phyloP scores from a whole-genome alignment of 345 rosid species.

The Lagerstroemia speciosa region DNA sequence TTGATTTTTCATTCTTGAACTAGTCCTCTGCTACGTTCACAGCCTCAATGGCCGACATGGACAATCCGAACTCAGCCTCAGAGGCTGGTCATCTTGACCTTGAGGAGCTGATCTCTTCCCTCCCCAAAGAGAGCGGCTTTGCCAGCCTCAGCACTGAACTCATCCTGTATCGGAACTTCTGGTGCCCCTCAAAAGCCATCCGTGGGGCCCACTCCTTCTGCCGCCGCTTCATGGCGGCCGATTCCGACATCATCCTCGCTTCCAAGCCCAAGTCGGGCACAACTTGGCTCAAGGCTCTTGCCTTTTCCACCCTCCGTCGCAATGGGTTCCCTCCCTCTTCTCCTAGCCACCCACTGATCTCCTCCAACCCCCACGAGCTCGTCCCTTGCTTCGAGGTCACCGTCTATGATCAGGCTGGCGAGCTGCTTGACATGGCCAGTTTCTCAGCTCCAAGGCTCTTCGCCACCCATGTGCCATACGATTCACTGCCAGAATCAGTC shows the following conservation, averaged over 20 bases:
- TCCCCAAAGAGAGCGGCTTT: background rate
- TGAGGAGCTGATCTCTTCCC: background rate
- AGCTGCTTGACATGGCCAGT: too few relatives aligned
- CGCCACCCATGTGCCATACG: too few relatives aligned
- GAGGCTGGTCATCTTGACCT: background rate
- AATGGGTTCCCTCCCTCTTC: background rate
- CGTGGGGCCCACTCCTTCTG: background rate
- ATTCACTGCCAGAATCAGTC: too few relatives aligned
- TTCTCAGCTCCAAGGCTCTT: background rate
- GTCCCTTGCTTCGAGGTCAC: too few relatives aligned
- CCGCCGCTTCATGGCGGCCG: background rate
- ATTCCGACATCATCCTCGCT: background rate
- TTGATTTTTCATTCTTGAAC: too few relatives aligned
- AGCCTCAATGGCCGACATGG: too few relatives aligned
- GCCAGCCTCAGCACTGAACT: background rate
- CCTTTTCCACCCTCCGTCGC: background rate
- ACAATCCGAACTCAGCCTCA: too few relatives aligned
- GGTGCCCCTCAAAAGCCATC: background rate
- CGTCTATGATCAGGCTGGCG: background rate
- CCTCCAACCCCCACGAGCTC: background rate
- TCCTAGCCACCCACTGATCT: background rate
- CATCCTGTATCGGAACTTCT: background rate
- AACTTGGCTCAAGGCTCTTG: slow-evolving; percentile 1
- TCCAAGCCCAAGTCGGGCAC: background rate
- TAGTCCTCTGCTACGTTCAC: too few relatives aligned